Percentiles rank a stretch among this genome's conserved stretches.
phyloP scores from a whole-genome alignment of 1,284 basidiomycete genomes.

The Fomes fomentarius region DNA sequence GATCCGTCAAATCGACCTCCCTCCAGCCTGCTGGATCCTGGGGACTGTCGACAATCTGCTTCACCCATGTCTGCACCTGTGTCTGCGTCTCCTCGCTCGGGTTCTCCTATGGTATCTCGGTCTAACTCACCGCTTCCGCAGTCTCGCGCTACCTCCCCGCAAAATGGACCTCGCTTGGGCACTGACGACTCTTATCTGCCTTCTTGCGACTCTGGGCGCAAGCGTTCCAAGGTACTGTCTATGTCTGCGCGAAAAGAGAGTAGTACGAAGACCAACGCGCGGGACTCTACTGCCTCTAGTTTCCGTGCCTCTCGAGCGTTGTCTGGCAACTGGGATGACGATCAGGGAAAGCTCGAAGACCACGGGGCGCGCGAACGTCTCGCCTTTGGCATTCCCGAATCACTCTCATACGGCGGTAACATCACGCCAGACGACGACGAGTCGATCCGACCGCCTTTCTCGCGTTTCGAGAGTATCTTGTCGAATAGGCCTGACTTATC shows the following conservation, averaged over 20 bases:
- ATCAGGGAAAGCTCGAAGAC: constrained; percentile 6
- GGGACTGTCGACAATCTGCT: not conserved
- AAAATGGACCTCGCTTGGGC: not conserved
- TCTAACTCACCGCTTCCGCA: not conserved
- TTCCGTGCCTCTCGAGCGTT: constrained; percentile 9
- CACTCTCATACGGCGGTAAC: constrained; percentile 34
- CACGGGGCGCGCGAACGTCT: constrained; percentile 26
- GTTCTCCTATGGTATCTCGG: not conserved
- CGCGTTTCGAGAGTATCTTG: constrained; percentile 28
- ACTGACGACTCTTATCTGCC: not conserved
- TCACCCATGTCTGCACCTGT: constrained; percentile 1
- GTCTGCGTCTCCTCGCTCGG: constrained; percentile 7
- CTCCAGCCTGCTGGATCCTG: not conserved
- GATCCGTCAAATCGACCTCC: not conserved
- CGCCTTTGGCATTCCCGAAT: constrained; percentile 36
- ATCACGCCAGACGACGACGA: constrained; percentile 36
- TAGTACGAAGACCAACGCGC: not conserved
- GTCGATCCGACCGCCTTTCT: constrained; percentile 45
- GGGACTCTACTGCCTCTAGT: not conserved
- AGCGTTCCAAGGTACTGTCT: not conserved
- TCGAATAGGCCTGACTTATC: constrained; percentile 34
- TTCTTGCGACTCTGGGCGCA: not conserved
- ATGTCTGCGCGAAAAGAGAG: not conserved
- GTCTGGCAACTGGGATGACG: not conserved
- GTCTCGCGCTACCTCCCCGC: not conserved